Base-by-base conservation (phyloP, 192 early-diverging fungal genomes). In the Linnemannia schmuckeri region DNA sequence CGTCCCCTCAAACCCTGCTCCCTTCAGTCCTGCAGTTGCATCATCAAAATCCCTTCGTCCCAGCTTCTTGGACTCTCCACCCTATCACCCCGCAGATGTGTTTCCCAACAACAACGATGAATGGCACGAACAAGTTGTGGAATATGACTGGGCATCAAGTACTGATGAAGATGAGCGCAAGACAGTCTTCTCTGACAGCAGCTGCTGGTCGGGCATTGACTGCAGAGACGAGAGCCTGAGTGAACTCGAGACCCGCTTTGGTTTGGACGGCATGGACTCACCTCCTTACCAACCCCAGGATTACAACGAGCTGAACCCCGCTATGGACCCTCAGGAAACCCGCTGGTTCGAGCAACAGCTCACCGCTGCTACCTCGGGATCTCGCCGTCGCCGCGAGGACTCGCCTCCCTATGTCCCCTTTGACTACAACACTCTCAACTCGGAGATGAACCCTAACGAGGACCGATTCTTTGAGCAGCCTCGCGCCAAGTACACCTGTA, bases 351-450 rank as follows among this genome's bases (percentile, higher is more conserved):
- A 66, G 61, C 61, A 66, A 30, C 61, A 61, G n/a, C 55, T 61
- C 7, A 27, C 55, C 61, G 4, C 61, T 12, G 1, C 24, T 4
- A 12, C 61, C 4, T 52, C 49, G 17, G 49, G 49, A 33, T 10
- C 61, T 3, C 30, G 13, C 61, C 27, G 61, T 66, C 30, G 27
- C 30, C 61, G 61, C 12, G 61, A 66, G 7, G 27, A 30, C 30
- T 42, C 70, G 7, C 70, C 70, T 22, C 70, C 70, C 13, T 72
- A 72, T 40, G 40, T 72, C 38, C 70, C 70, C 12, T 72, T 72
- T 42, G 70, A 72, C 41, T 72, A 72, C 24, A 72, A 72, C 70
- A 72, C 70, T 17, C 70, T 72, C 22, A 72, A 72, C 38, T 17
- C 70, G 6, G 70, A 72, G 37, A n/a, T 72, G 30, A 22, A 72